Base-by-base conservation (phyloP, 495 filamentous ascomycete genomes). In the Pseudomonodictys pantanalensis region DNA sequence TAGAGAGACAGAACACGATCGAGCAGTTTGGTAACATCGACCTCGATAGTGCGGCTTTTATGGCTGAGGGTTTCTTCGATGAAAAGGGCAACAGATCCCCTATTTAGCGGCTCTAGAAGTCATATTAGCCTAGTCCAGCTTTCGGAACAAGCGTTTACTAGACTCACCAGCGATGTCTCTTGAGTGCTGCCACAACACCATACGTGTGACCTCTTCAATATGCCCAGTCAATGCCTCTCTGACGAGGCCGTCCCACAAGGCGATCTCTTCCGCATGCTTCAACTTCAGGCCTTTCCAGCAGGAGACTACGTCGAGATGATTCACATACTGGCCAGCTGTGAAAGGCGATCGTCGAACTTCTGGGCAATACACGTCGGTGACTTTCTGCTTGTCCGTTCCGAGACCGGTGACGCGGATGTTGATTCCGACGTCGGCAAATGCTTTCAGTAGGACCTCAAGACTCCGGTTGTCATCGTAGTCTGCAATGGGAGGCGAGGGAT, bases 221-320 rank as follows among this genome's bases (percentile, higher is more conserved):
- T 53, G 23, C 17, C 35, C 35, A 25, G 64, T 64, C n/a, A 69
- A 22, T 5, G 35, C 29, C 9, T 33, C 24, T 28, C 61, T 38
- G 55, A 69, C 62, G 2, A 42, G 3, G 11, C 18, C 42, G 25
- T 65, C 56, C 65, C 64, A 67, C 15, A 53, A 47, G 17, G 9
- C 17, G 30, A 69, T 35, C 22, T 69, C 67, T 1, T 30, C 7
- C 1, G 65, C 67, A 28, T 65, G 65, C 11, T 24, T 22, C 10
- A 43, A 55, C 11, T 46, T 52, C 0, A 68, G 44, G 10, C 58
- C 61, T 28, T 65, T 69, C 67, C 67, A 69, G 28, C 61, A 66
- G 10, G 60, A 59, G 0, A 64, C 49, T 5, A 65, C 57, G 33
- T 67, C 64, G 24, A 67, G 33, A 39, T 58, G 56, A 17, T 54